Evolutionary conservation across 2,329 filamentous ascomycete genomes (phyloP).

Genomic region (Diaporthe nobilis): DNA sequence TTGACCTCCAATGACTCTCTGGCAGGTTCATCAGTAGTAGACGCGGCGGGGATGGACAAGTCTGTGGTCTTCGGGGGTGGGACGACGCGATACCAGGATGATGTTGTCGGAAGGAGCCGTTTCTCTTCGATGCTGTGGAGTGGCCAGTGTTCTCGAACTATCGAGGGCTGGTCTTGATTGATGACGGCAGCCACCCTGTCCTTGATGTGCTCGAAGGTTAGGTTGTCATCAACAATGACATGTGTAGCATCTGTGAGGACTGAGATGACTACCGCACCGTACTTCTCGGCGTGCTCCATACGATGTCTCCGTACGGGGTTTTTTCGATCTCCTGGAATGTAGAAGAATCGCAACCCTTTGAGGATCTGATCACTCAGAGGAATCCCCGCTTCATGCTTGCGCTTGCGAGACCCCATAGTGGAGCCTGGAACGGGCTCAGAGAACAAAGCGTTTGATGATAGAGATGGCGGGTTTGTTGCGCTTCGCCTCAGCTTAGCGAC

Average conservation of each 20-base stretch:
- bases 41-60: conserved; percentile 41
- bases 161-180: conserved; percentile 50
- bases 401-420: conserved; percentile 62
- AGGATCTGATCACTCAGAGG: conserved; percentile 72
- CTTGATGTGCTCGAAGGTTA: conserved; percentile 76
- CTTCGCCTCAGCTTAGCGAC: conserved; percentile 46
- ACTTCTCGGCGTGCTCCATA: conserved; percentile 81
- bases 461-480: conserved; percentile 51
- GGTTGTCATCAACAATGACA: conserved; percentile 80
- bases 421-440: conserved; percentile 42
- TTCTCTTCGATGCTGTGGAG: conserved; percentile 76
- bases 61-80: conserved; percentile 46
- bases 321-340: conserved; percentile 85
- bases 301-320: conserved; percentile 74
- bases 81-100: conserved; percentile 71
- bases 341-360: conserved; percentile 75
- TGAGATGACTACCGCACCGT: conserved; percentile 80
- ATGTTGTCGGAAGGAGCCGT: conserved; percentile 64
- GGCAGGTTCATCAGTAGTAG: conserved; percentile 43
- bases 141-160: conserved; percentile 80
- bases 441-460: conserved; percentile 39
- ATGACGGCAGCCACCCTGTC: conserved; percentile 60
- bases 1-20: conserved; percentile 65
- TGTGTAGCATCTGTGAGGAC: conserved; percentile 77
- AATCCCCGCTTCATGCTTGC: conserved; percentile 58